phyloP scores from a whole-genome alignment of 805 yeast species.

The Candida taoyuanica region DNA sequence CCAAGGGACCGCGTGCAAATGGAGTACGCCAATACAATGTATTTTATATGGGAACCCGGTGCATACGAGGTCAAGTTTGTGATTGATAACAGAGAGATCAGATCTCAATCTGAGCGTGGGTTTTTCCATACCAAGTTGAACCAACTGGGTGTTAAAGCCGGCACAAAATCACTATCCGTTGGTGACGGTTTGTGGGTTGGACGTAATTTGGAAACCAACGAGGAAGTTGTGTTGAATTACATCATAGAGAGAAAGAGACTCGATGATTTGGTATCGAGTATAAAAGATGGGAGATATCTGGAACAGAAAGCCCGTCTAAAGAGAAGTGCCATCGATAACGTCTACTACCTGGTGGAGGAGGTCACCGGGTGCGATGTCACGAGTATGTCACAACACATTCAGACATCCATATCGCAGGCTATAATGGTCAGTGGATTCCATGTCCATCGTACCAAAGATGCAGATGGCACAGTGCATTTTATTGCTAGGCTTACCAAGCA shows the following conservation, averaged over 20 bases:
- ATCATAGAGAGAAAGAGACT: slow-evolving; percentile 88
- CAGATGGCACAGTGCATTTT: slow-evolving; percentile 70
- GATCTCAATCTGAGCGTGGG: slow-evolving; percentile 62
- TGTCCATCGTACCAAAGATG: slow-evolving; percentile 60
- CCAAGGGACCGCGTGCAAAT: not conserved
- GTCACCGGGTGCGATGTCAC: slow-evolving; percentile 42
- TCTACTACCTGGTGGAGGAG: slow-evolving; percentile 80
- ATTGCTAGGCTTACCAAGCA: slow-evolving; percentile 45
- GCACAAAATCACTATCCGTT: slow-evolving; percentile 56
- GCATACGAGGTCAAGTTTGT: slow-evolving; percentile 56
- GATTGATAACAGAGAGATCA: slow-evolving; percentile 79
- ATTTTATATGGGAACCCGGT: slow-evolving; percentile 54
- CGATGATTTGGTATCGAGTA: slow-evolving; percentile 79
- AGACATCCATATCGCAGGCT: slow-evolving; percentile 70
- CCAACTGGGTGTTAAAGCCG: slow-evolving; percentile 44
- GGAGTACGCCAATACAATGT: slow-evolving; percentile 15
- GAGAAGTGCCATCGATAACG: slow-evolving; percentile 61
- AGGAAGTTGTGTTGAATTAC: slow-evolving; percentile 68
- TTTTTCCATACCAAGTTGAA: slow-evolving; percentile 57
- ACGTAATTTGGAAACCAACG: slow-evolving; percentile 47
- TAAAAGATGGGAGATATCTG: slow-evolving; percentile 79
- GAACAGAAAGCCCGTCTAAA: slow-evolving; percentile 82
- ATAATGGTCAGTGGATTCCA: slow-evolving; percentile 63
- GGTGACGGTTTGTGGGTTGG: slow-evolving; percentile 95
- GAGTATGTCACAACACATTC: slow-evolving; percentile 57